Conservation (phyloP, 805 yeast genomes). For the Yamadazyma phyllophila region DNA sequence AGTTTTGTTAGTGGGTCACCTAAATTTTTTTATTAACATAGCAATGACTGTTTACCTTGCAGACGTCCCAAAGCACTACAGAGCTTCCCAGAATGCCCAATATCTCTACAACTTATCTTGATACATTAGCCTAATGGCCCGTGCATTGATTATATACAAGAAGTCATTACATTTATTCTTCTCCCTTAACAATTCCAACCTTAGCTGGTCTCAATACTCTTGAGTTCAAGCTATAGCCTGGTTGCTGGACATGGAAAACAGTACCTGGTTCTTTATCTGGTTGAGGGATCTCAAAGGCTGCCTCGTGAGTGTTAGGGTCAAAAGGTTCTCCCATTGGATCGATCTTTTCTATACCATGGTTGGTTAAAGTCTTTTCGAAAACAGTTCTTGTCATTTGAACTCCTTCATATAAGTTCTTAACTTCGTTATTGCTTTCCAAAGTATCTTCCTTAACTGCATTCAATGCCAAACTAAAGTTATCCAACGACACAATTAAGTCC, state of each 20-base stretch:
- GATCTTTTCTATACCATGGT: slow-evolving; percentile 77
- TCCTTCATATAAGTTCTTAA: slow-evolving; percentile 79
- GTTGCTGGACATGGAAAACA: slow-evolving; percentile 88
- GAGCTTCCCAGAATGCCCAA: no score
- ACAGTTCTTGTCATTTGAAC: slow-evolving; percentile 86
- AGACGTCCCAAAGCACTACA: no score
- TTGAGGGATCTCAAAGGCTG: slow-evolving; percentile 82
- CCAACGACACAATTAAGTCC: slow-evolving; percentile 85
- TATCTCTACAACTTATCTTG: no score
- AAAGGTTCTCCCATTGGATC: slow-evolving; percentile 83
- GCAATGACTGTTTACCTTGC: no score
- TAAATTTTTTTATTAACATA: no score
- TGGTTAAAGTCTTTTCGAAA: slow-evolving; percentile 76
- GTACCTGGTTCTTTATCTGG: slow-evolving; percentile 91
- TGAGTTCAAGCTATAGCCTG: slow-evolving; percentile 80
- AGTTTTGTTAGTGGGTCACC: no score
- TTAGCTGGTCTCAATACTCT: slow-evolving; percentile 93
- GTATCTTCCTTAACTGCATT: slow-evolving; percentile 66
- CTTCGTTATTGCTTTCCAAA: slow-evolving; percentile 55
- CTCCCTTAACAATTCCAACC: slow-evolving; percentile 84
- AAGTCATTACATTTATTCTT: slow-evolving; percentile 7
- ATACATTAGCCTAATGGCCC: no score
- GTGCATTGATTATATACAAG: slow-evolving; percentile 5
- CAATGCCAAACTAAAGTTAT: slow-evolving; percentile 86
- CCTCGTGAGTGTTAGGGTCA: slow-evolving; percentile 92